These are phyloP conservation scores for Blepharisma japonicum DNA, from an alignment of 73 alveolate genomes.

Conservation along the genomic window DNA sequence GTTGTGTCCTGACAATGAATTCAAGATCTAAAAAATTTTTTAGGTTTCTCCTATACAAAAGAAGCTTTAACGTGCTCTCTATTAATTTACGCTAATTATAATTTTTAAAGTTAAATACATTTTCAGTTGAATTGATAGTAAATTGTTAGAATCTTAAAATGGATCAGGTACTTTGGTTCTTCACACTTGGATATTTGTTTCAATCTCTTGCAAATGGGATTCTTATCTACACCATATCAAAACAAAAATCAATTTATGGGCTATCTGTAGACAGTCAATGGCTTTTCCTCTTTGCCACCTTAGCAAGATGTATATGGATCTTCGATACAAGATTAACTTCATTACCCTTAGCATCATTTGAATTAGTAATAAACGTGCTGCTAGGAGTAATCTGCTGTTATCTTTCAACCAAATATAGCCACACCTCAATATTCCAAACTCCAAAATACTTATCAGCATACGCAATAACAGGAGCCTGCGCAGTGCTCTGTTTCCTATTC, in stretches of 20 bases:
- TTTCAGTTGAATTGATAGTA: no score
- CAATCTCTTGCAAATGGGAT: slow-evolving; percentile 44
- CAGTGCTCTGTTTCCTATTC: slow-evolving; percentile 34
- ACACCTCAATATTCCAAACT: slow-evolving; percentile 12
- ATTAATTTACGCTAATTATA: no score
- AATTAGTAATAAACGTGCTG: slow-evolving; percentile 33
- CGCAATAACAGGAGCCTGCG: slow-evolving; percentile 27
- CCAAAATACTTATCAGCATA: slow-evolving; percentile 19
- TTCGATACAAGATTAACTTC: slow-evolving; percentile 43
- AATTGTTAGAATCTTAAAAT: background rate
- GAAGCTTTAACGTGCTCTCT: no score
- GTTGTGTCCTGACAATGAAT: no score
- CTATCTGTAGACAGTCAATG: slow-evolving; percentile 49
- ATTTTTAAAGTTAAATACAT: no score
- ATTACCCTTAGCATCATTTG: slow-evolving; percentile 43
- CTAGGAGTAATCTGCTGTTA: slow-evolving; percentile 40
- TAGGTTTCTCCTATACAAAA: no score
- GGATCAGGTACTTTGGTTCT: slow-evolving; percentile 41
- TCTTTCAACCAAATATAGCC: slow-evolving; percentile 28
- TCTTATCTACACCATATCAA: slow-evolving; percentile 46
- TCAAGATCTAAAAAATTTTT: no score
- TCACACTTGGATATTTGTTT: slow-evolving; percentile 45
- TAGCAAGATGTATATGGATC: slow-evolving; percentile 50
- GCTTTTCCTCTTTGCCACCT: slow-evolving; percentile 38
- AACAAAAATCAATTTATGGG: slow-evolving; percentile 52